Evolutionary conservation across 2,329 filamentous ascomycete species (phyloP), one percentile per base, ranked within the genome.

Genomic region (Phyllachora maydis): DNA sequence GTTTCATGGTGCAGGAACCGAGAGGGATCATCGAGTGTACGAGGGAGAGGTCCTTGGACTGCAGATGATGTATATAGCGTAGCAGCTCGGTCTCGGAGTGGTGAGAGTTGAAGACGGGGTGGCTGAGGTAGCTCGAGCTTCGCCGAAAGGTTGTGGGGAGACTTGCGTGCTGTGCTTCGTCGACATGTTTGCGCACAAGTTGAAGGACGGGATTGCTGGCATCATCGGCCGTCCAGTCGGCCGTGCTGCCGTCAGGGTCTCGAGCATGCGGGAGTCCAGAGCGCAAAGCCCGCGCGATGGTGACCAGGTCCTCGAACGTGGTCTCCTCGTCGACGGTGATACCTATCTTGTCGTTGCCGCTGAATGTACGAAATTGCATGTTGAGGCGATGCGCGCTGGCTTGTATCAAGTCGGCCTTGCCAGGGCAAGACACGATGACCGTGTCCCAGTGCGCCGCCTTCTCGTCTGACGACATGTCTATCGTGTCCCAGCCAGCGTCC

Each of bases 1-100:
- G 68, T 59, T 95, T 95, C 85, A 95, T 95, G 9, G 85, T 95
- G 57, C 85, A 95, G 2, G 85, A 93, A 11, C 85, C 85, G 2
- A 95, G 65, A 3, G 85, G 82, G 30, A 95, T 95, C 85, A 95
- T 95, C 10, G 83, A 93, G 52, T 95, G 85, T 3, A 83, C 78
- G 4, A 93, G 60, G 2, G 85, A 93, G 9, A 95, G 55, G 43
- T 95, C 85, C 55, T 91, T 93, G 23, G 82, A 91, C 45, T 91
- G 76, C 4, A 95, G 59, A 43, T 92, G 79, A 42, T 85, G 63
- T 37, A 95, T 92, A 51, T 95, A 95, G 20, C 85, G 74, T 23
- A 95, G 58, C 37, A 95, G 65, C 48, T 93, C 81, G 1, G 85
- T 93, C 52, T 95, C 85, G 3, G 82, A 92, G 50, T 91, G 85